Evolutionary conservation across 805 yeast species (phyloP), one percentile per base, ranked within the genome.

Genomic region (Metschnikowia baotianmanensis): DNA sequence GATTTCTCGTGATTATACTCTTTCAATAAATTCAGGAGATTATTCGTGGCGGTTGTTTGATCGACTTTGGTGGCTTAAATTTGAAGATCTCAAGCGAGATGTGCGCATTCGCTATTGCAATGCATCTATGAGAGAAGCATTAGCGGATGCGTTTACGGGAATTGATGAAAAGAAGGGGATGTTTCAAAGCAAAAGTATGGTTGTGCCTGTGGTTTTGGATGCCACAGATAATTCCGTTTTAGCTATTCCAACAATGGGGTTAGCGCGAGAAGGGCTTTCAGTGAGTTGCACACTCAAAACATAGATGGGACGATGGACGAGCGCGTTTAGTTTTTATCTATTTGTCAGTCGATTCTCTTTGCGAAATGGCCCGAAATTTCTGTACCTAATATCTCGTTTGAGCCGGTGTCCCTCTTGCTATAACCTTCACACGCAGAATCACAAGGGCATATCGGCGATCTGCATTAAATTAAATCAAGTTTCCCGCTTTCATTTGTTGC

Each of bases 41-140:
- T 11, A 27, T 13, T 33, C 40, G 1, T 48, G 53, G 53, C 16
- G 17, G 6, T 23, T 45, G n/a, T 40, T 46, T 22, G 48, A 44
- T 21, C 24, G 42, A 17, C 37, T 48, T 7, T 51, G 55, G 55
- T 51, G 55, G 55, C 10, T 51, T n/a, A 31, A 31, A 23, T 3
- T 40, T 6, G 26, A 35, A 10, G 16, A 15, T 15, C 12, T 10
- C 6, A 15, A 15, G 7, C 25, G 12, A 7, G 19, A n/a, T n/a
- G 25, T 33, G 16, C 11, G n/a, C 3, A 21, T 35, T 12, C 37
- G 42, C 13, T 39, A 36, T 34, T 31, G 7, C 12, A 15, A 13
- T 18, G n/a, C 19, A 12, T 34, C 34, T 12, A 34, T 39, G 43
- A 24, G 18, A 17, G 10, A 18, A 7, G 15, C 23, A 4, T 12